A percentile compares a stretch with the other conserved stretches of the same genome.
Evolutionary conservation across 1,139 yeast species (phyloP).

Genomic region (Zygoascus sp.): DNA sequence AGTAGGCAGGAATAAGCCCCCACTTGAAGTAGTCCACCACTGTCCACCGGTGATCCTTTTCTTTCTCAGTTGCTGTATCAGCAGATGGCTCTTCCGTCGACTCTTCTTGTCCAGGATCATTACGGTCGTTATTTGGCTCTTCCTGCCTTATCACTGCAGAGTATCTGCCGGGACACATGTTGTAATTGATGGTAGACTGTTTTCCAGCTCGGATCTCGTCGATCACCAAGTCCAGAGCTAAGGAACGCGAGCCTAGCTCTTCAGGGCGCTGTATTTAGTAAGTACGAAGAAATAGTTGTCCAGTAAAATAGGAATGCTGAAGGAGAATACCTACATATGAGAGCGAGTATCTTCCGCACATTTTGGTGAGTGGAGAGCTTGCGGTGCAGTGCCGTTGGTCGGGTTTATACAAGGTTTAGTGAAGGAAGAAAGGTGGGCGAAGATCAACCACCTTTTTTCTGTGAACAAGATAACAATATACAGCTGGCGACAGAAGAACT

Average conservation of each 20-base stretch:
- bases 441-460: too few species aligned
- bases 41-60: constrained; percentile 7
- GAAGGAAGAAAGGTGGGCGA: neutral
- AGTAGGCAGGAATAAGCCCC: constrained; percentile 58
- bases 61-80: neutral
- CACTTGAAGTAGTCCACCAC: constrained; percentile 46
- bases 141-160: constrained; percentile 42
- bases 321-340: constrained; percentile 20
- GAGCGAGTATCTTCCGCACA: constrained; percentile 25
- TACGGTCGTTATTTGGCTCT: too few species aligned
- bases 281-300: neutral
- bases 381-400: neutral
- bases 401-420: neutral
- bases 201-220: constrained; percentile 26
- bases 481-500: too few species aligned
- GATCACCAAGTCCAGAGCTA: constrained; percentile 21
- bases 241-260: constrained; percentile 17
- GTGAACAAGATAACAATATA: too few species aligned
- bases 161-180: constrained; percentile 48
- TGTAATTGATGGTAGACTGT: constrained; percentile 34
- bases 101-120: constrained; percentile 1
- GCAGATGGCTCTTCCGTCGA: neutral
- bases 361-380: constrained; percentile 1
- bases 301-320: too few species aligned
- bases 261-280: constrained; percentile 19